Evolutionary conservation across 169 alveolate genomes (phyloP), one percentile per base, ranked within the genome.

Genomic region (Pseudocohnilembus persalinus): DNA sequence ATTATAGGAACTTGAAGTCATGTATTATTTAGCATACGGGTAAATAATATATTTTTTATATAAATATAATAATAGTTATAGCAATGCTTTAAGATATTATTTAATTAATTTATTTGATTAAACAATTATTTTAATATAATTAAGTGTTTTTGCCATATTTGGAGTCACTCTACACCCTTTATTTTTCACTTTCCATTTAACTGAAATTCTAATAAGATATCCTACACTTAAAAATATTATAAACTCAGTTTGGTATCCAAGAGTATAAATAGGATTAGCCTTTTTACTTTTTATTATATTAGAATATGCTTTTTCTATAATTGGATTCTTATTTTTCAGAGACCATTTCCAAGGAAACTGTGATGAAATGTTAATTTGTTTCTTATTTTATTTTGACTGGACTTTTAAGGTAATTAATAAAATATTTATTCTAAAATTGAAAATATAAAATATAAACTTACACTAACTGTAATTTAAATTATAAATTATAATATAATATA

Each of bases 151-250:
- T 31, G 92, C 96, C 30, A 86, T 93, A 27, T 82, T 93, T 63
- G 97, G 96, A 0, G 30, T 90, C 27, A 73, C 88, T 31, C 76
- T 78, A 26, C 96, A 95, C 79, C 95, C 95, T 29, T 91, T 95
- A 74, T 95, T 92, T 81, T 93, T 90, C 76, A 76, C 95, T 20
- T 95, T 92, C 83, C 95, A 93, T 77, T 86, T 93, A 87, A 88
- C 93, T 15, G 96, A 93, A 81, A 89, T 93, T 29, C 87, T 95
- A 1, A 91, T 87, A 24, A 88, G 94, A 73, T 92, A 92, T 35
- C 93, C 96, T 0, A 89, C 90, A 33, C 86, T 95, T 76, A 91
- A 89, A 85, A 91, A 88, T 88, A 94, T 95, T 0, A 83, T 93
- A 31, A 88, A 89, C 49, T 93, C 96, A 29, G 92, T 95, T 4